A percentile compares a stretch with the other conserved stretches of the same genome.
Conservation (phyloP, 2,329 filamentous ascomycete species). For the Emydomyces testavorans region DNA sequence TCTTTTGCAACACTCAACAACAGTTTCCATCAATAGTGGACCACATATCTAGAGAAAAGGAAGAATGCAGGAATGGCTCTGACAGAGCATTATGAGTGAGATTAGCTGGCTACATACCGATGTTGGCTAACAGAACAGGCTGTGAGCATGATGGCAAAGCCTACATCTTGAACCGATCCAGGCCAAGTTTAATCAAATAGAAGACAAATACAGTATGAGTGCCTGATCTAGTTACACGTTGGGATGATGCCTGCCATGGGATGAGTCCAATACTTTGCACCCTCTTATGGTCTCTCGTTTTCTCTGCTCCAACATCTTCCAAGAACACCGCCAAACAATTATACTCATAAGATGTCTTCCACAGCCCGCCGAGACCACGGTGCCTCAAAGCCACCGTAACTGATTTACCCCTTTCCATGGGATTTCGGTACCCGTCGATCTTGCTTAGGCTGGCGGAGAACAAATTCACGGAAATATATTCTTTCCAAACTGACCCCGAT, state of each 20-base stretch:
- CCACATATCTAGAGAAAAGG: not conserved
- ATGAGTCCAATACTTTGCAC: too few species aligned
- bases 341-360: not conserved
- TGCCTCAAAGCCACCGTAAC: slow-evolving; percentile 43
- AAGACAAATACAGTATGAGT: too few species aligned
- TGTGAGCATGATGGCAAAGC: too few species aligned
- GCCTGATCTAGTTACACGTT: too few species aligned
- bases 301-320: not conserved
- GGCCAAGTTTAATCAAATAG: too few species aligned
- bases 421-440: slow-evolving; percentile 57
- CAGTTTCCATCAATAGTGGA: not conserved
- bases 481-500: slow-evolving; percentile 58
- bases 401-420: slow-evolving; percentile 49
- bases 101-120: too few species aligned
- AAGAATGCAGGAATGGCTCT: too few species aligned
- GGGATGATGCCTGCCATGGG: too few species aligned
- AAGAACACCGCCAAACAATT: not conserved
- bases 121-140: too few species aligned
- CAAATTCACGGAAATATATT: slow-evolving; percentile 30
- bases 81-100: too few species aligned
- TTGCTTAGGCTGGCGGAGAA: slow-evolving; percentile 55
- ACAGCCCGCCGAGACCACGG: slow-evolving; percentile 44
- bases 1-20: not conserved
- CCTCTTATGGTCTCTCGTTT: too few species aligned
- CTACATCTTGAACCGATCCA: too few species aligned